Evolutionary conservation across 371 early-diverging fungal genomes (phyloP), one percentile per base, ranked within the genome.

Genomic region (Rhizopus microsporus): DNA sequence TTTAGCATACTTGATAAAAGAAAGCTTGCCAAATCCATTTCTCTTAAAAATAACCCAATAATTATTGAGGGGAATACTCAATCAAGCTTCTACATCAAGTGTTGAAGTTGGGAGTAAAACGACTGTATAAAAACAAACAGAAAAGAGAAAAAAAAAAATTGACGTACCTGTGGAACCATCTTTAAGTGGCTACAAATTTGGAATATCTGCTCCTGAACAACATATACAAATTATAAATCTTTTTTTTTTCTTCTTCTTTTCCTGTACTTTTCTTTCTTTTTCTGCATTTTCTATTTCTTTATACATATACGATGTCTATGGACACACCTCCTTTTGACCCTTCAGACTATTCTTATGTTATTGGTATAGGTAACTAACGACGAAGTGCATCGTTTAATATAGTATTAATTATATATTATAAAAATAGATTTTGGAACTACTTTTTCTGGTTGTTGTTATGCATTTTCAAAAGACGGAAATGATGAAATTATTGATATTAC

Each of bases 391-490:
- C 10, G 8, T 38, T 38, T 10, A 43, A 43, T n/a, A 10, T 53
- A n/a, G 9, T 44, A 33, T 15, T n/a, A 35, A 31, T 13, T 16
- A 23, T 9, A 5, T 12, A 30, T 13, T 43, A 7, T n/a, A 38
- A 33, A 32, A 29, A 59, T 71, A 72, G 84, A 83, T 75, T 83
- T 83, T 70, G 84, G 81, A 39, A 81, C 81, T 17, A 81, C 84
- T 9, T 81, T 74, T 56, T 80, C 81, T 39, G 78, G 78, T 9
- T 77, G 78, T 39, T 74, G 78, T 54, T 77, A 77, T 61, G 74
- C 78, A n/a, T 77, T 77, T 34, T 72, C 78, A 32, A 71, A 75
- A 54, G 72, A 77, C 39, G 75, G 72, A 45, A 73, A 72, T 30
- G 78, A 77, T 57, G 77, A 77, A 62, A 71, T 77, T 29, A 70